These are phyloP conservation scores for Trametes polyzona DNA, from an alignment of 1,284 basidiomycete species.

Conservation along the genomic window DNA sequence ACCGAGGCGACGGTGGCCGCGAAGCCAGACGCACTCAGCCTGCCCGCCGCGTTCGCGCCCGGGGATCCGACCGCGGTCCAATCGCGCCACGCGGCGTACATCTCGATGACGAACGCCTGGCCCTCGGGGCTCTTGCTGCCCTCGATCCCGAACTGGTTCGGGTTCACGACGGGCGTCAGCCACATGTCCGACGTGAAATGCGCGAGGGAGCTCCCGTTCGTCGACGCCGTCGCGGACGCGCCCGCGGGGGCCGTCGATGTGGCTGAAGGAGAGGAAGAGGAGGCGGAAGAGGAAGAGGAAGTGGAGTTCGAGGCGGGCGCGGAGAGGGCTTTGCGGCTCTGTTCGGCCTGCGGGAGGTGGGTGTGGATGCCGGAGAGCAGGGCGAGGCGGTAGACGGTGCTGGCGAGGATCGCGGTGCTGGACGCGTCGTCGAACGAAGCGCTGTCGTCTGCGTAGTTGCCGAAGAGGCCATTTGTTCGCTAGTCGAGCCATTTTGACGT, in stretches of 20 bases:
- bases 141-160: conserved; percentile 42
- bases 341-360: conserved; percentile 62
- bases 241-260: conserved; percentile 10
- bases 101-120: conserved; percentile 59
- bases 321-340: conserved; percentile 54
- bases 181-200: conserved; percentile 60
- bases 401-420: conserved; percentile 76
- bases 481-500: conserved; percentile 28
- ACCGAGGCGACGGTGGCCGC: too few species aligned
- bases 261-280: conserved; percentile 5
- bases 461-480: conserved; percentile 62
- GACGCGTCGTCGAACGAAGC: conserved; percentile 76
- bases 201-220: conserved; percentile 28
- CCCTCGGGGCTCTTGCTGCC: conserved; percentile 53
- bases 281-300: conserved; percentile 13
- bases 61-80: conserved; percentile 45
- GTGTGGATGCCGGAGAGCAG: conserved; percentile 53
- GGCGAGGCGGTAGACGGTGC: conserved; percentile 74
- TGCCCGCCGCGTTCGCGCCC: conserved; percentile 35
- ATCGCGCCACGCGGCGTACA: conserved; percentile 56
- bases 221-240: conserved; percentile 16
- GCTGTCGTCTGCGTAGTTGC: conserved; percentile 74
- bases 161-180: conserved; percentile 58
- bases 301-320: conserved; percentile 25
- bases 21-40: too few species aligned